Evolutionary conservation across 129 eudicot species (phyloP).

Genomic region (Flaveria ramosissima): DNA sequence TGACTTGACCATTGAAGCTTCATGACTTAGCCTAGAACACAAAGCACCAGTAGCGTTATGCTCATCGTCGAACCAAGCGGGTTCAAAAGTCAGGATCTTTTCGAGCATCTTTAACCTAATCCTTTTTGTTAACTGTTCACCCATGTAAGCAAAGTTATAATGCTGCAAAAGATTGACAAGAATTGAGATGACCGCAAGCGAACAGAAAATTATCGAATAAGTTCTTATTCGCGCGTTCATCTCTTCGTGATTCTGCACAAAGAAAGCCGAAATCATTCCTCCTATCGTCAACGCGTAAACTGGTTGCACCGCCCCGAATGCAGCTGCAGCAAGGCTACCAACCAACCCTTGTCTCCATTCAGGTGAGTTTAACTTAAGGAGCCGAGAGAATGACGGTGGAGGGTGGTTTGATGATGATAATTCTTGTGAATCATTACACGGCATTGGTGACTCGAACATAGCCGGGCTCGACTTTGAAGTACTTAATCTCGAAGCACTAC

Average conservation of each 20-base stretch:
- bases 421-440: conserved; percentile 23
- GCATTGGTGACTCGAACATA: conserved; percentile 49
- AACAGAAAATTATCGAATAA: conserved; percentile 58
- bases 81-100: conserved; percentile 68
- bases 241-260: conserved; percentile 56
- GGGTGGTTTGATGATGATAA: conserved; percentile 33
- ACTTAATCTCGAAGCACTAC: conserved; percentile 72
- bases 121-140: conserved; percentile 72
- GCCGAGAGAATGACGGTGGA: conserved; percentile 63
- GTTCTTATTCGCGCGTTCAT: conserved; percentile 61
- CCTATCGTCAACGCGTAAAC: conserved; percentile 85
- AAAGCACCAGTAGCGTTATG: conserved; percentile 73
- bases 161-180: conserved; percentile 72
- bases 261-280: conserved; percentile 90
- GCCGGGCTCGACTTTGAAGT: conserved; percentile 66
- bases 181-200: conserved; percentile 67
- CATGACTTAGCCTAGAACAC: conserved; percentile 75
- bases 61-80: conserved; percentile 95
- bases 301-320: conserved; percentile 86
- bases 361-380: conserved; percentile 62
- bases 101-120: conserved; percentile 68
- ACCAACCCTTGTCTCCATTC: conserved; percentile 86
- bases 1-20: conserved; percentile 91
- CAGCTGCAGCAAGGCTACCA: conserved; percentile 74
- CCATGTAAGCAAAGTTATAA: conserved; percentile 84